Evolutionary conservation across 73 alveolate species (phyloP).

Genomic region (Stentor roeselii): DNA sequence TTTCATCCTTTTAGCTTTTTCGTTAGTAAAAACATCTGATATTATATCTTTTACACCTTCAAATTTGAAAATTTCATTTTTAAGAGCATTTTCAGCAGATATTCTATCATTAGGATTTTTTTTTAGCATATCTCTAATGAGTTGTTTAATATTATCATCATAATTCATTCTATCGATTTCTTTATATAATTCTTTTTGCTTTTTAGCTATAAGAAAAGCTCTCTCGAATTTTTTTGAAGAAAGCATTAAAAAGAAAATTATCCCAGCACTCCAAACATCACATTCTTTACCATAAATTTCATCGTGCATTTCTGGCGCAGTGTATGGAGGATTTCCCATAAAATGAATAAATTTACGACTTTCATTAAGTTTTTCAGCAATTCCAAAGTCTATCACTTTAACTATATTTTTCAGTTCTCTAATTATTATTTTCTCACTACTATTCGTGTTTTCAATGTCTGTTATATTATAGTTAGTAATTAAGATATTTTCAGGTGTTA

Average conservation of each 20-base stretch:
- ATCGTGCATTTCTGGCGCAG: not conserved
- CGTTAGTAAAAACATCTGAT: not conserved
- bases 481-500: not conserved
- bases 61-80: no score
- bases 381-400: not conserved
- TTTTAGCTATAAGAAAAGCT: not conserved
- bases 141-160: no score
- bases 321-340: not conserved
- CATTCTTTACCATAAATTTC: not conserved
- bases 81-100: not conserved
- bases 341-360: not conserved
- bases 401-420: no score
- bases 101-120: not conserved
- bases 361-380: not conserved
- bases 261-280: not conserved
- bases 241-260: not conserved
- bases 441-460: not conserved
- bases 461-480: not conserved
- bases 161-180: not conserved
- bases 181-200: not conserved
- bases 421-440: no score
- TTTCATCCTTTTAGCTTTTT: no score
- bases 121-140: not conserved
- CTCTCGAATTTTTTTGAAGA: not conserved
- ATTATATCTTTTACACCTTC: not conserved